Base-by-base conservation (phyloP, 164 flowering plant species). In the Tetracentron sinense region DNA sequence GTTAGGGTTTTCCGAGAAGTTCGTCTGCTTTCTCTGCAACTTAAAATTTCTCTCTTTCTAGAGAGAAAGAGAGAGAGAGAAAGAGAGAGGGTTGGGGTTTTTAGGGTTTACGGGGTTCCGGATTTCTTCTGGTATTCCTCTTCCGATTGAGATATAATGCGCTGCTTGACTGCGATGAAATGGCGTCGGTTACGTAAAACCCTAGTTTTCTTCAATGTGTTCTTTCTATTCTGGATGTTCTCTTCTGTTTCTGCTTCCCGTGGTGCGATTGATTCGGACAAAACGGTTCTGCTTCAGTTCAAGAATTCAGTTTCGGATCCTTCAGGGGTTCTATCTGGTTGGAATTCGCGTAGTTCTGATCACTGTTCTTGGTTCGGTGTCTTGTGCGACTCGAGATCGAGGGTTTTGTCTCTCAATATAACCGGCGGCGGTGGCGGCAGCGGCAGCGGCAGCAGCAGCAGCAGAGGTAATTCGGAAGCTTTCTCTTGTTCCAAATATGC, bases 321-420 rank as follows among this genome's bases (percentile, higher is more conserved):
- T 4, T 23, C 65, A 7, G 90, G 90, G 30, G 4, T 87, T 62
- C 79, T 85, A 44, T 68, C 85, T 11, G 60, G 74, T 59, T 90
- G 94, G 95, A 57, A 63, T 59, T 21, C 69, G 3, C 35, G 50
- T 28, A 60, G 22, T 48, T 56, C 61, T 2, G 58, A 70, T 42
- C 70, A 79, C 82, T 85, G 90, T 56, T 61, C 73, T 1, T 85
- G 90, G 90, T 8, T 2, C 21, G 90, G 90, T 19, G 80, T 85
- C 29, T 23, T 31, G 4, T 85, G 90, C 66, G 81, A 76, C 54
- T 22, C 75, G 2, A 20, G 42, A 25, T 69, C 69, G 17, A 75
- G 85, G 56, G 86, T 85, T 46, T 65, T 76, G 31, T 68, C 86
- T 1, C 73, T 85, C 51, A 83, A 80, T 59, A 56, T 85, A 14